These are phyloP conservation scores for Bacterosira constricta DNA, from an alignment of 108 stramenopile species.

Conservation along the genomic window DNA sequence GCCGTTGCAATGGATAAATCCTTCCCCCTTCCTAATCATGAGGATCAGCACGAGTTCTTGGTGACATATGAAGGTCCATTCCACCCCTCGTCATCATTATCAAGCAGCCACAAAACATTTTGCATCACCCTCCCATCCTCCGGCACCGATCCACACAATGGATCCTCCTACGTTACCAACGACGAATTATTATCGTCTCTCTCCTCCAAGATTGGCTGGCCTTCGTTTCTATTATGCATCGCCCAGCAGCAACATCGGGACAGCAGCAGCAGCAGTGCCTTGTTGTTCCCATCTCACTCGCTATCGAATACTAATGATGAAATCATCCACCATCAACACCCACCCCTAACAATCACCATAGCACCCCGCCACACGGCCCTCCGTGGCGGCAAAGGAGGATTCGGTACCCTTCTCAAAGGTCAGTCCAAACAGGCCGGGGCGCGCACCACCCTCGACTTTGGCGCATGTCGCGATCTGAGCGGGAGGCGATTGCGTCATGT, in stretches of 20 bases:
- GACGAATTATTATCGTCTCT: slow-evolving; percentile 7
- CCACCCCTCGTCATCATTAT: neutral
- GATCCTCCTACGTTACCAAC: neutral
- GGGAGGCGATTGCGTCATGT: slow-evolving; percentile 97
- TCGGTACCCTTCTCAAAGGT: slow-evolving; percentile 94
- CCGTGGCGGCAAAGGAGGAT: slow-evolving; percentile 92
- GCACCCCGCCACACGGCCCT: slow-evolving; percentile 22
- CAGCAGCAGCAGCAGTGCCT: neutral
- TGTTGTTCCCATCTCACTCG: slow-evolving; percentile 11
- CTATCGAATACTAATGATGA: neutral
- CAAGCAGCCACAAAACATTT: slow-evolving; percentile 12
- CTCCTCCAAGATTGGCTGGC: slow-evolving; percentile 26
- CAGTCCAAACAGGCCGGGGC: slow-evolving; percentile 91
- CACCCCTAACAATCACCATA: neutral
- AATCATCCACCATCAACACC: neutral
- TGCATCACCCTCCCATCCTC: slow-evolving; percentile 24
- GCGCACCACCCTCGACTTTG: slow-evolving; percentile 93
- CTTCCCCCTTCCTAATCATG: neutral
- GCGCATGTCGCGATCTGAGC: slow-evolving; percentile 97
- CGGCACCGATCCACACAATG: neutral
- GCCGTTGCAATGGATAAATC: too few relatives aligned
- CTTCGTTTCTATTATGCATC: slow-evolving; percentile 24
- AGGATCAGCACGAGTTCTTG: slow-evolving; percentile 29
- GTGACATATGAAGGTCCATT: slow-evolving; percentile 35
- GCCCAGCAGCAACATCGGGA: neutral